phyloP scores from a whole-genome alignment of 257 asterid genomes.

The Solanum etuberosum region DNA sequence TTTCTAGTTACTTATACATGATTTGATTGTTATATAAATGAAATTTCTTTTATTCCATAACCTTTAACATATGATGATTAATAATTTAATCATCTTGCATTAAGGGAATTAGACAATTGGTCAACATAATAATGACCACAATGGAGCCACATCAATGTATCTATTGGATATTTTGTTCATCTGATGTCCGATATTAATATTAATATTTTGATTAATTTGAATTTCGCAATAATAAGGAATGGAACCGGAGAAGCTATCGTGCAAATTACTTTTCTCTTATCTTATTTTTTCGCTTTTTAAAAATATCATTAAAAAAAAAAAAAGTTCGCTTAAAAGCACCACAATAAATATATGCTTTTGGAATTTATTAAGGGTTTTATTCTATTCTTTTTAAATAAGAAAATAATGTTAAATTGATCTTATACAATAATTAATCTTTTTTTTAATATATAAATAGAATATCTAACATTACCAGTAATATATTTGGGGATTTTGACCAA shows the following conservation, averaged over 20 bases:
- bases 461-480: neutral
- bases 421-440: neutral
- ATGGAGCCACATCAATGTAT: neutral
- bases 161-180: neutral
- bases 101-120: neutral
- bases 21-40: neutral
- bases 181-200: too few relatives aligned
- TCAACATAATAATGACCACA: neutral
- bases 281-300: too few relatives aligned
- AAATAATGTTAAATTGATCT: neutral
- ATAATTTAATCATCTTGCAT: neutral
- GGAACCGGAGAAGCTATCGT: accelerated
- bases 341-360: neutral
- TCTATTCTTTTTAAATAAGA: neutral
- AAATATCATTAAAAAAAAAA: too few relatives aligned
- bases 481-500: neutral
- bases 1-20: neutral
- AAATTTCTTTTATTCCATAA: neutral
- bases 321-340: neutral
- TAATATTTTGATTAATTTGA: too few relatives aligned
- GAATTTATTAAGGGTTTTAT: neutral
- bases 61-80: neutral
- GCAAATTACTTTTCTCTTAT: too few relatives aligned
- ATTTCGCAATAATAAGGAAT: too few relatives aligned
- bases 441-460: neutral